These are phyloP conservation scores for Botryotinia convoluta DNA, from an alignment of 2,329 filamentous ascomycete species.

Conservation along the genomic window DNA sequence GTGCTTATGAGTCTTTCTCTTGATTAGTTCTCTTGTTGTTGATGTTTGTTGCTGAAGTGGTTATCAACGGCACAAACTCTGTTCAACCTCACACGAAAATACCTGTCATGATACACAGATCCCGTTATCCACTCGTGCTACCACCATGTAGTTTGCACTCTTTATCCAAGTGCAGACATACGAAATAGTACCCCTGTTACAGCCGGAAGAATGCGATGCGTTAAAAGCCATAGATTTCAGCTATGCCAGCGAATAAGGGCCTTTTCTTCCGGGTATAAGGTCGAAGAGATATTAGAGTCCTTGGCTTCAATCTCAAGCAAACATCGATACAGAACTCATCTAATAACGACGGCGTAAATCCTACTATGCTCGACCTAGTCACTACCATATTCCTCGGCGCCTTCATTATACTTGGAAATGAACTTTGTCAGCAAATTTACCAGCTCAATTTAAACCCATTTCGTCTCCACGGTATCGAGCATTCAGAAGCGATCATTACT, in stretches of 20 bases:
- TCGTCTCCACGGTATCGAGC: not conserved
- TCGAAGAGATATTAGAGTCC: not conserved
- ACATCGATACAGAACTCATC: not conserved
- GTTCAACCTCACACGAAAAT: not conserved
- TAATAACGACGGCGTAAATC: not conserved
- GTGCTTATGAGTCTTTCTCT: not conserved
- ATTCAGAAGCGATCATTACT: not conserved
- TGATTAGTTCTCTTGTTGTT: not conserved
- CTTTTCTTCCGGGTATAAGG: not conserved
- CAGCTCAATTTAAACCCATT: not conserved
- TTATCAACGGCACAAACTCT: conserved; percentile 2
- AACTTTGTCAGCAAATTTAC: not conserved
- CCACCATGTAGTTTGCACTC: not conserved
- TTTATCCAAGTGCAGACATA: not conserved
- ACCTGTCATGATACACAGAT: conserved; percentile 12
- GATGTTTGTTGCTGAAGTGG: not conserved
- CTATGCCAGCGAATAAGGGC: not conserved
- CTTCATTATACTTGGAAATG: conserved; percentile 9
- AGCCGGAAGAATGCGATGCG: not conserved
- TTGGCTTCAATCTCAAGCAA: not conserved
- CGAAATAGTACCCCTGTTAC: not conserved
- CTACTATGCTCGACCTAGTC: conserved; percentile 15
- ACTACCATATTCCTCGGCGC: conserved; percentile 9
- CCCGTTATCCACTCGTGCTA: conserved; percentile 3
- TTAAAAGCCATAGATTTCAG: not conserved